Evolutionary conservation across 352 stramenopile genomes (phyloP), one percentile per base, ranked within the genome.

Genomic region (Phytophthora boehmeriae): DNA sequence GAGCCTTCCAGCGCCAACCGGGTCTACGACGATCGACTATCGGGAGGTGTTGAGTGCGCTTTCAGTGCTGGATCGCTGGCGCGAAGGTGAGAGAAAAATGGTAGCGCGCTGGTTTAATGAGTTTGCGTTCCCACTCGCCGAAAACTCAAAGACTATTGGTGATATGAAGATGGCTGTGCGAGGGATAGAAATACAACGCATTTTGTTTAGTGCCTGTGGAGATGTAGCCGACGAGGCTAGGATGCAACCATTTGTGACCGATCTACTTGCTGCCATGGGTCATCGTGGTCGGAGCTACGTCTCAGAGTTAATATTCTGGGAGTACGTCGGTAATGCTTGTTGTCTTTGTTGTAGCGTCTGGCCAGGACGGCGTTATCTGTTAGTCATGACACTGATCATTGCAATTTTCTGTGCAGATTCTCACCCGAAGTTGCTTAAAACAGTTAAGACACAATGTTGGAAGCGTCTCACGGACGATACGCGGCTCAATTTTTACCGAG

Each of bases 381-480:
- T 28, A 22, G 19, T 17, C 14, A 9, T 44, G 42, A 8, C 14
- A 22, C 14, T 43, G 30, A 30, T 47, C 39, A 5, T 16, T 28
- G 8, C 41, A 32, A 30, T 49, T 57, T 28, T 17, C 28, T 39
- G 41, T 45, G 34, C 8, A 51, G 66, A 75, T 41, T 5, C 41
- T 1, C 66, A 73, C 25, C 66, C 61, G 34, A 57, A 68, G 44
- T 35, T 90, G 13, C 39, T 76, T 2, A 27, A 60, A 10, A 45
- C 59, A 0, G 11, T 90, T 16, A 76, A 72, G 41, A 57, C 43
- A 8, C 63, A 78, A 17, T 85, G 75, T 49, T 90, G 78, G 78
- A 66, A 70, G 10, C 72, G 76, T 4, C 54, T 90, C 5, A 85
- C 79, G 0, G 81, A 89, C 42, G 81, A 90, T 53, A 87, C 71